Evolutionary conservation across 2,329 filamentous ascomycete genomes (phyloP).

Genomic region (Fusarium bulbicola): DNA sequence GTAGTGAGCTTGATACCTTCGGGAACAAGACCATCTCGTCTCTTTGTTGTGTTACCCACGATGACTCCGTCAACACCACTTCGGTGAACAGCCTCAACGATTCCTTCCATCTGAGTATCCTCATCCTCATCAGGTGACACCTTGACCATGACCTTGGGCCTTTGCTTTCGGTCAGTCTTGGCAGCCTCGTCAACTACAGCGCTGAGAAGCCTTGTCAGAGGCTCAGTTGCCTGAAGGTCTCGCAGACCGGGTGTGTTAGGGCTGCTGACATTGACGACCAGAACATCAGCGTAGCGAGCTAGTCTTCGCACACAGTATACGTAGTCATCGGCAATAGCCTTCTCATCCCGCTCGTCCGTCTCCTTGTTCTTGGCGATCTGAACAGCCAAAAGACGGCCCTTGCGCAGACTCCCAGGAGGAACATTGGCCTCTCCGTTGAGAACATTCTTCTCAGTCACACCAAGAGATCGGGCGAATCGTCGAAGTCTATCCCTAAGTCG

Average conservation of each 20-base stretch:
- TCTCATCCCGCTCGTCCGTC: constrained; percentile 85
- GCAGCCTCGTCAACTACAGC: constrained; percentile 85
- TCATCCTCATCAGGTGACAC: constrained; percentile 95
- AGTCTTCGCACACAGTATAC: constrained; percentile 88
- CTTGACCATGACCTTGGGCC: constrained; percentile 88
- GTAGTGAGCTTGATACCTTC: constrained; percentile 69
- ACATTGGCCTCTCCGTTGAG: constrained; percentile 81
- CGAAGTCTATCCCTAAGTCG: constrained; percentile 80
- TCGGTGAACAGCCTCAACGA: constrained; percentile 83
- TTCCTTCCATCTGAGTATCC: constrained; percentile 83
- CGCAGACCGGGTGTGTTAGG: constrained; percentile 94
- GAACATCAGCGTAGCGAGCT: constrained; percentile 88
- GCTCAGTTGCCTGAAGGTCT: constrained; percentile 84
- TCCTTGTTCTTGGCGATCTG: constrained; percentile 98
- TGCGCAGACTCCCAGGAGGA: constrained; percentile 80
- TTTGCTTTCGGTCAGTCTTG: constrained; percentile 72
- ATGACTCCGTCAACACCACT: constrained; percentile 95
- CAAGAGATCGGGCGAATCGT: constrained; percentile 76
- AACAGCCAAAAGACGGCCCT: constrained; percentile 83
- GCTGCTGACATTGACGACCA: constrained; percentile 98
- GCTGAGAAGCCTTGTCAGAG: constrained; percentile 80
- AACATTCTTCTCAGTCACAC: constrained; percentile 76
- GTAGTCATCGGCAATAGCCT: constrained; percentile 82
- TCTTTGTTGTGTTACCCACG: constrained; percentile 96
- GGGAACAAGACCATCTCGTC: constrained; percentile 76